Conservation (phyloP, 1,284 basidiomycete genomes). For the Albatrellus sp. region DNA sequence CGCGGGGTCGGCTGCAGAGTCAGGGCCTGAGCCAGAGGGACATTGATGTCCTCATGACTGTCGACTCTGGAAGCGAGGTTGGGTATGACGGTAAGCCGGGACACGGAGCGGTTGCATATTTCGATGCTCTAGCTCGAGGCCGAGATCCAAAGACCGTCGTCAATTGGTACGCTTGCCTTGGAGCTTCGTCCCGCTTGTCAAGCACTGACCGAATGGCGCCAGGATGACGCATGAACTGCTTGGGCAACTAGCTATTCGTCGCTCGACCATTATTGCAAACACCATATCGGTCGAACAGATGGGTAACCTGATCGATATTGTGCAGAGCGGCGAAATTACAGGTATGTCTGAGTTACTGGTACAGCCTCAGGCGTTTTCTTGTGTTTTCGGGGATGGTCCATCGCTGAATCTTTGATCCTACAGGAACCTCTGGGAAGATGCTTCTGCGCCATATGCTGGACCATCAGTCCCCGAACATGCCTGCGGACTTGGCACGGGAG, state of each 20-base stretch:
- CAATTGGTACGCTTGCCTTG: constrained; percentile 57
- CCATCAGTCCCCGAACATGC: constrained; percentile 24
- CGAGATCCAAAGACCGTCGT: constrained; percentile 61
- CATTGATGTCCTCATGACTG: constrained; percentile 62
- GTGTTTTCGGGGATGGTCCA: neutral
- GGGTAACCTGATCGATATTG: constrained; percentile 69
- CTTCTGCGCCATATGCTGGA: constrained; percentile 54
- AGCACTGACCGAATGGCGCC: neutral
- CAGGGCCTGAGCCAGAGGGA: constrained; percentile 52
- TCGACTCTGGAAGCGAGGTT: constrained; percentile 55
- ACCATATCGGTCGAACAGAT: constrained; percentile 52
- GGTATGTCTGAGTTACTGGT: constrained; percentile 25
- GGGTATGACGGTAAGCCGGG: constrained; percentile 45
- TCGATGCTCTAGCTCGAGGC: constrained; percentile 50
- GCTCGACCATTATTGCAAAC: constrained; percentile 50
- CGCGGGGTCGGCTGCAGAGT: constrained; percentile 42
- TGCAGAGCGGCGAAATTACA: constrained; percentile 57
- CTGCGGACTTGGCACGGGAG: constrained; percentile 34
- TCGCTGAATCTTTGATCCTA: neutral
- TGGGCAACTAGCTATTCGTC: constrained; percentile 57
- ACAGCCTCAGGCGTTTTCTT: constrained; percentile 4
- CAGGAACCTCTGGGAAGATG: constrained; percentile 62
- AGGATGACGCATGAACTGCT: constrained; percentile 85
- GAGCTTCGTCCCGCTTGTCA: constrained; percentile 11
- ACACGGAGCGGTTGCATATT: constrained; percentile 54